phyloP scores from a whole-genome alignment of 169 alveolate species.

The Hepatocystis sp. region DNA sequence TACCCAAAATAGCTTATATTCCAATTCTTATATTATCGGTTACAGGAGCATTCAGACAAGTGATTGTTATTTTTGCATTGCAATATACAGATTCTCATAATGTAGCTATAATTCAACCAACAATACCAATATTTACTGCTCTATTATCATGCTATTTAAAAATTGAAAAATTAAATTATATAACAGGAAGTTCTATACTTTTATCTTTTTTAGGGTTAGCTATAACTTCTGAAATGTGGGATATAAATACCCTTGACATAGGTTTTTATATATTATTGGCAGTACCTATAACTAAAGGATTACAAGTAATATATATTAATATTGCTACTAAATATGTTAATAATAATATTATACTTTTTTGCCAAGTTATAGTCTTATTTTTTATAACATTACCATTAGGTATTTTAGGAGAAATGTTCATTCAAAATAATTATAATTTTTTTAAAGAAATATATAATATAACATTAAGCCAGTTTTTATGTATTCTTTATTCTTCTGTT shows the following conservation, averaged over 20 bases:
- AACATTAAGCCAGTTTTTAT: slow-evolving; percentile 21
- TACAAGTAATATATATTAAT: slow-evolving; percentile 73
- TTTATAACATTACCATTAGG: slow-evolving; percentile 70
- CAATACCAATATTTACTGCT: slow-evolving; percentile 81
- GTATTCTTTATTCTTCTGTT: slow-evolving; percentile 75
- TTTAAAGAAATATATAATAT: slow-evolving; percentile 18
- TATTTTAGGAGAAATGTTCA: slow-evolving; percentile 71
- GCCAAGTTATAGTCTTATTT: slow-evolving; percentile 59
- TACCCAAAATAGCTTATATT: slow-evolving; percentile 44
- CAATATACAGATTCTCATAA: slow-evolving; percentile 75
- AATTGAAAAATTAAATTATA: slow-evolving; percentile 70
- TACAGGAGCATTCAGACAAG: slow-evolving; percentile 79
- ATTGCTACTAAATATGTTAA: slow-evolving; percentile 73
- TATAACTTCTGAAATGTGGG: slow-evolving; percentile 76
- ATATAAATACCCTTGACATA: slow-evolving; percentile 22
- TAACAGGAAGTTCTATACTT: slow-evolving; percentile 67
- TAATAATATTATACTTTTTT: slow-evolving; percentile 67
- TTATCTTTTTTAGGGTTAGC: slow-evolving; percentile 76
- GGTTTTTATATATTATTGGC: slow-evolving; percentile 55
- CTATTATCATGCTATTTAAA: slow-evolving; percentile 72
- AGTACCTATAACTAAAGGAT: slow-evolving; percentile 67
- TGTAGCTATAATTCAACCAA: slow-evolving; percentile 76
- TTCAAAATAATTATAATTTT: slow-evolving; percentile 38
- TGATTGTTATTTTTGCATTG: slow-evolving; percentile 73
- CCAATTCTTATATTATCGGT: slow-evolving; percentile 59